These are phyloP conservation scores for Orbilia oligospora DNA, from an alignment of 2,329 filamentous ascomycete genomes.

Conservation along the genomic window DNA sequence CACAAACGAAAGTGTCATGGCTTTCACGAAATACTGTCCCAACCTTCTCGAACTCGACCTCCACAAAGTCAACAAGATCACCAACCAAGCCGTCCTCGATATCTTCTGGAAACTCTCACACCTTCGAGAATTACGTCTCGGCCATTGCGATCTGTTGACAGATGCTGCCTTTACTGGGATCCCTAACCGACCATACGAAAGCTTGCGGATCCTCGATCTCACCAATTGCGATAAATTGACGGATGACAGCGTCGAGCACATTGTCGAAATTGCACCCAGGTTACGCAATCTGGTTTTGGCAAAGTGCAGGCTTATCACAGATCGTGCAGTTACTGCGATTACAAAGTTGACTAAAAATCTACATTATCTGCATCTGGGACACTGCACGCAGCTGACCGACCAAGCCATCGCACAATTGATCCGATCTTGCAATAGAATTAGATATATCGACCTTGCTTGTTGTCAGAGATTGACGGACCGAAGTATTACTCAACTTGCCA, in stretches of 20 bases:
- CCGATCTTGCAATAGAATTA: conserved; percentile 88
- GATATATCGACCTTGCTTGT: conserved; percentile 98
- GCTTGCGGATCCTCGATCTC: conserved; percentile 91
- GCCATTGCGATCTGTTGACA: conserved; percentile 85
- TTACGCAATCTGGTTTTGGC: conserved; percentile 93
- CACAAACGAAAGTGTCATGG: conserved; percentile 83
- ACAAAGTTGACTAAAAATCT: conserved; percentile 92
- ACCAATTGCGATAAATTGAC: conserved; percentile 88
- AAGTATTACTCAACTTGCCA: conserved; percentile 86
- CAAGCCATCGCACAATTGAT: conserved; percentile 87
- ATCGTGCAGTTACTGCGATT: conserved; percentile 83
- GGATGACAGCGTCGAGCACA: conserved; percentile 88
- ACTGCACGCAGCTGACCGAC: conserved; percentile 93
- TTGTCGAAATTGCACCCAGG: conserved; percentile 86
- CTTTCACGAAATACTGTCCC: conserved; percentile 88
- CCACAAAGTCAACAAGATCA: conserved; percentile 84
- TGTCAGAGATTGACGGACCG: conserved; percentile 88
- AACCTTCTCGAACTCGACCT: conserved; percentile 98
- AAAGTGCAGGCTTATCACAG: conserved; percentile 94
- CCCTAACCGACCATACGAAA: conserved; percentile 79
- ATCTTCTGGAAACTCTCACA: conserved; percentile 83
- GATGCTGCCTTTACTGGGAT: conserved; percentile 89
- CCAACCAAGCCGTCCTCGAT: conserved; percentile 85
- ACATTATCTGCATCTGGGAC: conserved; percentile 95
- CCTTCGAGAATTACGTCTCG: conserved; percentile 89